Conservation (phyloP, 2,329 filamentous ascomycete genomes). For the Lachnellula arida region DNA sequence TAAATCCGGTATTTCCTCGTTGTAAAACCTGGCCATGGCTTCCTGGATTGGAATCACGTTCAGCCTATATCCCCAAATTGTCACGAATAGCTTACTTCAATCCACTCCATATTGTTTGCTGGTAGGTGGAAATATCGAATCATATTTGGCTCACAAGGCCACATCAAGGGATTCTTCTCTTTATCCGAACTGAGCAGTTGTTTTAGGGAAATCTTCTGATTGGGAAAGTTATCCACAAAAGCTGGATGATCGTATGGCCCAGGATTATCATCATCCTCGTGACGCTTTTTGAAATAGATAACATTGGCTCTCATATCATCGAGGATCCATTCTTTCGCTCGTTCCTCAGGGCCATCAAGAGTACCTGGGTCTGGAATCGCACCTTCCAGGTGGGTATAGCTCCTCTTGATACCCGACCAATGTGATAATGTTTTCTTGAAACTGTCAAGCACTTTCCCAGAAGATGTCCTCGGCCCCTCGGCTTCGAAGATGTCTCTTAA, state of each 20-base stretch:
- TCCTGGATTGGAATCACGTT: neutral
- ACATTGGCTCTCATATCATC: conserved; percentile 1
- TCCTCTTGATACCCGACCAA: neutral
- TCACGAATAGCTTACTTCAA: conserved; percentile 1
- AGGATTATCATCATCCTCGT: neutral
- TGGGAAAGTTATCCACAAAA: conserved; percentile 4
- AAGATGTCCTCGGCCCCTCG: neutral
- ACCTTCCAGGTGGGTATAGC: neutral
- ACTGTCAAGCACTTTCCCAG: neutral
- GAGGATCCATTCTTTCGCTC: conserved; percentile 1
- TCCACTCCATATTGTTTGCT: conserved; percentile 8
- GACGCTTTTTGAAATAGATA: conserved; percentile 5
- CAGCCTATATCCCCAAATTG: neutral
- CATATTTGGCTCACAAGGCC: conserved; percentile 6
- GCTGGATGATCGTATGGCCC: conserved; percentile 4
- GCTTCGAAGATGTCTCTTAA: conserved; percentile 1
- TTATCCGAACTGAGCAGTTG: neutral
- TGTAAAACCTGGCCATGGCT: conserved; percentile 6
- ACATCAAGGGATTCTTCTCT: conserved; percentile 5
- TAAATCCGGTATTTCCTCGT: neutral
- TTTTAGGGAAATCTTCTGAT: conserved; percentile 4
- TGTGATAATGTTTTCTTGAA: neutral
- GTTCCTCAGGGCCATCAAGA: neutral
- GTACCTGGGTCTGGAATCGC: neutral
- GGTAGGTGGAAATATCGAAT: conserved; percentile 11